Conservation (phyloP, 2,329 filamentous ascomycete species). For the Bimuria novae-zelandiae region DNA sequence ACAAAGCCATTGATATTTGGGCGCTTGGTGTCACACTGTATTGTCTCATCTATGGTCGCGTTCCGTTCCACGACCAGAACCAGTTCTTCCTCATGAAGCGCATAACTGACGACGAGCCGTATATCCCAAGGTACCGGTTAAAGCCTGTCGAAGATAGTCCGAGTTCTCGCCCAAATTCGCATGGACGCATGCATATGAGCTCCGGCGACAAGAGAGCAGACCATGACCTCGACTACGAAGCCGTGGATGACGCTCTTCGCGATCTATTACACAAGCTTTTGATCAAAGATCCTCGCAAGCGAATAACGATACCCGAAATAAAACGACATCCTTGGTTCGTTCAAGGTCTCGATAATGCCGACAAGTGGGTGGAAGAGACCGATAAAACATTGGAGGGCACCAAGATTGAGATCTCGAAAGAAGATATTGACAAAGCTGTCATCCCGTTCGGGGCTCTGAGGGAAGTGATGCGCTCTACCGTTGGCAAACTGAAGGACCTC, state of each 20-base stretch:
- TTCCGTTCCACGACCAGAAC: conserved; percentile 90
- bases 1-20: conserved; percentile 96
- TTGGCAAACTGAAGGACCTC: conserved; percentile 55
- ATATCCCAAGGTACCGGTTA: conserved; percentile 82
- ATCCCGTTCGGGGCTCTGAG: conserved; percentile 78
- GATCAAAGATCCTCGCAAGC: conserved; percentile 83
- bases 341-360: conserved; percentile 72
- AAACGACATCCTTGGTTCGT: conserved; percentile 94
- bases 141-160: conserved; percentile 64
- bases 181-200: conserved; percentile 55
- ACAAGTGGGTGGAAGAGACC: conserved; percentile 90
- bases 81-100: conserved; percentile 90
- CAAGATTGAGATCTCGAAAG: conserved; percentile 89
- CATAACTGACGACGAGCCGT: conserved; percentile 90
- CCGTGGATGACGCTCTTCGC: conserved; percentile 76
- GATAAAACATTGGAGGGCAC: conserved; percentile 76
- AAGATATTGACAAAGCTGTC: conserved; percentile 89
- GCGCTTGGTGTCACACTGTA: conserved; percentile 95
- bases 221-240: conserved; percentile 81
- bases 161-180: conserved; percentile 52
- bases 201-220: conserved; percentile 72
- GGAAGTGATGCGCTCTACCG: conserved; percentile 78
- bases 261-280: conserved; percentile 81
- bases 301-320: conserved; percentile 88
- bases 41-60: conserved; percentile 89